These are phyloP conservation scores for Xylaria sp. DNA, from an alignment of 2,329 filamentous ascomycete species.

Conservation along the genomic window DNA sequence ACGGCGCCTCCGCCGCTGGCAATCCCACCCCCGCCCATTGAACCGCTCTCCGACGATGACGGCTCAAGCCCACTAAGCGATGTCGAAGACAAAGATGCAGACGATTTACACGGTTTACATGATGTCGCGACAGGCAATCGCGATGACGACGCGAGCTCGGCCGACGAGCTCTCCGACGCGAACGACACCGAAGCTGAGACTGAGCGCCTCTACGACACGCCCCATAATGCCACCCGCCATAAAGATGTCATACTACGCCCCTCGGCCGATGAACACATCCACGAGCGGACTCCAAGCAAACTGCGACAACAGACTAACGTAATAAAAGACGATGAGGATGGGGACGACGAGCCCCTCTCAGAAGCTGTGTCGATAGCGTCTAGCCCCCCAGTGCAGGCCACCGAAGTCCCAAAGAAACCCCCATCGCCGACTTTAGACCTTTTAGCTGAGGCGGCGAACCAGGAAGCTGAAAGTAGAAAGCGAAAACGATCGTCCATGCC, in stretches of 20 bases:
- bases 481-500: conserved; percentile 38
- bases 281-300: conserved; percentile 76
- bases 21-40: conserved; percentile 51
- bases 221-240: conserved; percentile 62
- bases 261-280: conserved; percentile 55
- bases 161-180: conserved; percentile 60
- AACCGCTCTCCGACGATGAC: conserved; percentile 57
- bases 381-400: conserved; percentile 35
- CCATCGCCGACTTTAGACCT: conserved; percentile 37
- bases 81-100: conserved; percentile 77
- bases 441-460: conserved; percentile 36
- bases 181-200: conserved; percentile 88
- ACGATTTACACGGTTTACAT: conserved; percentile 55
- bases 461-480: conserved; percentile 40
- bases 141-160: conserved; percentile 40
- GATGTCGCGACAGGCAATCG: conserved; percentile 26
- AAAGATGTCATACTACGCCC: conserved; percentile 63
- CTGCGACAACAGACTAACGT: conserved; percentile 51
- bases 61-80: conserved; percentile 93
- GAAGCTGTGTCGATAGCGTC: conserved; percentile 38
- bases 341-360: conserved; percentile 43
- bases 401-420: conserved; percentile 26
- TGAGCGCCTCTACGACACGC: conserved; percentile 88
- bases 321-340: conserved; percentile 38
- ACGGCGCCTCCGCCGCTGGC: conserved; percentile 52